Percentiles rank a stretch among this genome's conserved stretches.
Conservation (phyloP, 345 rosid genomes). For the Salix suchowensis region DNA sequence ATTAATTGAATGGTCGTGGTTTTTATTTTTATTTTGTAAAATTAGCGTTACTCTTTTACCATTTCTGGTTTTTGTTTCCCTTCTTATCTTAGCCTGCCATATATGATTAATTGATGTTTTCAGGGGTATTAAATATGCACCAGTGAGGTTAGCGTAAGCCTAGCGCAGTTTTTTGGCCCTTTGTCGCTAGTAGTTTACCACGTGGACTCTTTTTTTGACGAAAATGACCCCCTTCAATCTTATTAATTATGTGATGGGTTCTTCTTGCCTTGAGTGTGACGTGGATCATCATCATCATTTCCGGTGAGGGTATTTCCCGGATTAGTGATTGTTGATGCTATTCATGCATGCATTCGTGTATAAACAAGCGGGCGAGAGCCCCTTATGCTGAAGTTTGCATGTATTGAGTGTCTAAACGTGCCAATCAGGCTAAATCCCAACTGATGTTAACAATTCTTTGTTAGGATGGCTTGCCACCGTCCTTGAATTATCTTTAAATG, state of each 20-base stretch:
- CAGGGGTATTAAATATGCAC: conserved; percentile 9
- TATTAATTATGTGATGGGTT: background rate
- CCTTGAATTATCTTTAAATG: background rate
- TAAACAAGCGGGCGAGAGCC: background rate
- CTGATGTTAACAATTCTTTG: background rate
- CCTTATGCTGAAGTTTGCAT: background rate
- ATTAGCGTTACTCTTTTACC: background rate
- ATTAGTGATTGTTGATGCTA: background rate
- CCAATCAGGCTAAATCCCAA: background rate
- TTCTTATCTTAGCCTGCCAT: background rate
- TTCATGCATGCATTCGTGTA: too few relatives aligned
- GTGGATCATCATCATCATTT: too few relatives aligned
- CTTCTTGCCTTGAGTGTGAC: too few relatives aligned
- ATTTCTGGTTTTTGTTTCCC: background rate
- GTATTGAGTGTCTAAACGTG: background rate
- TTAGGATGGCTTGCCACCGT: background rate
- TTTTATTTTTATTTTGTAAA: background rate
- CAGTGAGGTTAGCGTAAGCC: conserved; percentile 23
- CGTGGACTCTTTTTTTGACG: background rate
- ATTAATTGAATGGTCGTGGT: background rate
- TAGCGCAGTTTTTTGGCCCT: conserved; percentile 20
- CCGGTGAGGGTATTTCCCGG: background rate
- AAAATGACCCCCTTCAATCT: conserved; percentile 13
- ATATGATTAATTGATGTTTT: background rate
- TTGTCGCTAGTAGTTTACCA: background rate